Conservation (phyloP, 73 alveolate species). For the Paramecium sexaurelia region DNA sequence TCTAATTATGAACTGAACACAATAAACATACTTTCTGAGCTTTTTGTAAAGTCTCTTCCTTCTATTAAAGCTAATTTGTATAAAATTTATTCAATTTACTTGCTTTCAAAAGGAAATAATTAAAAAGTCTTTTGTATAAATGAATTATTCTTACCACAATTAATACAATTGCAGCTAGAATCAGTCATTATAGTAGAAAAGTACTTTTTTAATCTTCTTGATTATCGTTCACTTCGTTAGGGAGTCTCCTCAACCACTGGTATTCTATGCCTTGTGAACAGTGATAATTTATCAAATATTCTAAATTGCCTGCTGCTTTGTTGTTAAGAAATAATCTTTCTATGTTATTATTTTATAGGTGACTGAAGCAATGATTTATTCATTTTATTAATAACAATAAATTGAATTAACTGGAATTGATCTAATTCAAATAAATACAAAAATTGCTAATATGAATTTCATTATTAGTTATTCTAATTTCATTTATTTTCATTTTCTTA, state of each 20-base stretch:
- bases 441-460: not conserved
- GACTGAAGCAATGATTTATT: not conserved
- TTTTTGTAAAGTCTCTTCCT: not conserved
- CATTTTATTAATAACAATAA: not conserved
- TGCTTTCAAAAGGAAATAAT: slow-evolving; percentile 1
- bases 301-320: not conserved
- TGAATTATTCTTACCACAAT: not conserved
- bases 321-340: not conserved
- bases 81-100: not conserved
- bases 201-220: not conserved
- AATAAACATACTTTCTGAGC: slow-evolving; percentile 5
- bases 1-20: not conserved
- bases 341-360: not conserved
- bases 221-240: not conserved
- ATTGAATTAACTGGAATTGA: not conserved
- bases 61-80: not conserved
- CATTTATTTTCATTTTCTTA: not conserved
- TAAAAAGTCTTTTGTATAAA: not conserved
- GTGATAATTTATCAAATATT: not conserved
- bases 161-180: not conserved
- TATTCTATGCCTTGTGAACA: not conserved
- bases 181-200: not conserved
- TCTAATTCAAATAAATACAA: not conserved
- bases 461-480: not conserved
- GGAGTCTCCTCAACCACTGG: not conserved